A percentile compares a stretch with the other conserved stretches of the same genome.
phyloP scores from a whole-genome alignment of 768 basidiomycete genomes.

The Tylopilus plumbeoviolaceoides region DNA sequence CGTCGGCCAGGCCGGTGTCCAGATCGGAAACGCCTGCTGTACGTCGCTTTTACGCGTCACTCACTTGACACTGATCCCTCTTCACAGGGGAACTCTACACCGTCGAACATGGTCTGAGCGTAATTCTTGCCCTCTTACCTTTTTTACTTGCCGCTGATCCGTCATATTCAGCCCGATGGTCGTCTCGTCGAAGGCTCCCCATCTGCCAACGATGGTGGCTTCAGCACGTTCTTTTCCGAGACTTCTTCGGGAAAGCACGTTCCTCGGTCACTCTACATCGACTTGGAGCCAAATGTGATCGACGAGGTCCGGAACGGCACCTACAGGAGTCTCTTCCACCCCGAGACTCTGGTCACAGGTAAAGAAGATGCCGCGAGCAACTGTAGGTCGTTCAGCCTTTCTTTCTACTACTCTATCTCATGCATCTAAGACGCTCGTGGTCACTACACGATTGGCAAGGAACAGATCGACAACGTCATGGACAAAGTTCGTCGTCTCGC shows the following conservation, averaged over 20 bases:
- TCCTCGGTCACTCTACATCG: constrained; percentile 95
- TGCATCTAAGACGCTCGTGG: constrained; percentile 79
- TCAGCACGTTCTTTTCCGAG: constrained; percentile 99
- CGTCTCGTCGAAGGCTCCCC: constrained; percentile 78
- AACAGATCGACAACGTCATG: constrained; percentile 93
- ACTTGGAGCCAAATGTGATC: constrained; percentile 96
- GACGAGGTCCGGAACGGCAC: constrained; percentile 95
- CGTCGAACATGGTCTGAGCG: constrained; percentile 96
- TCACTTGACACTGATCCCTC: constrained; percentile 13
- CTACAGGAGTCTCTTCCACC: constrained; percentile 98
- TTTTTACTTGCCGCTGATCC: constrained; percentile 17
- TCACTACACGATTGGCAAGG: constrained; percentile 98
- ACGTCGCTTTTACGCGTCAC: constrained; percentile 39
- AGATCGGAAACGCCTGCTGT: constrained; percentile 99
- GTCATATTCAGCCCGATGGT: constrained; percentile 78
- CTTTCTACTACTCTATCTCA: background rate
- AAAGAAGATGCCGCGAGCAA: constrained; percentile 99
- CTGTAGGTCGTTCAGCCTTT: constrained; percentile 49
- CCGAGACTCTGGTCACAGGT: constrained; percentile 95
- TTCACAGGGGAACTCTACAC: constrained; percentile 94
- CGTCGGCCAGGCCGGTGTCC: constrained; percentile 98
- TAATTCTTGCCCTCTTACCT: constrained; percentile 32
- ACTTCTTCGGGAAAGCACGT: constrained; percentile 96
- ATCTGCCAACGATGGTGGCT: constrained; percentile 79
- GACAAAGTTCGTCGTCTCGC: constrained; percentile 93